phyloP scores from a whole-genome alignment of 768 basidiomycete species.

The Gloeophyllum trabeum region DNA sequence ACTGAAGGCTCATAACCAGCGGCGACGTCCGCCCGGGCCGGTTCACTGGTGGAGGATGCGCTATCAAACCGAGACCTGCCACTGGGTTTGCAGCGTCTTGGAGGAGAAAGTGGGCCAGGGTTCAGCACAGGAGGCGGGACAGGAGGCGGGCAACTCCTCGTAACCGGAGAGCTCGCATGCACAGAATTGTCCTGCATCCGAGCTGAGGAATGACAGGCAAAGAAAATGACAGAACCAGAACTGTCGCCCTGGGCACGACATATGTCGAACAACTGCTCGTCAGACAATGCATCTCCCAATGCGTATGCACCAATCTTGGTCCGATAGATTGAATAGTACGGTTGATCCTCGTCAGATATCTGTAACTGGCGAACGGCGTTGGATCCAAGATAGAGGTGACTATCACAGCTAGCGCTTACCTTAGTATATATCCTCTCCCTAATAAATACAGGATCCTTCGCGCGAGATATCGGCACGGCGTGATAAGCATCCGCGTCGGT shows the following conservation, averaged over 20 bases:
- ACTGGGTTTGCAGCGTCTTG: conserved; percentile 33
- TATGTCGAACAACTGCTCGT: conserved; percentile 60
- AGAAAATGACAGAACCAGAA: conserved; percentile 74
- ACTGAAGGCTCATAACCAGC: conserved; percentile 61
- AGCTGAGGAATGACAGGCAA: conserved; percentile 59
- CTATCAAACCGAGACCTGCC: conserved; percentile 57
- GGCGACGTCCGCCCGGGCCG: conserved; percentile 33
- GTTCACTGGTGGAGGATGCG: conserved; percentile 60
- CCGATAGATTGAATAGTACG: conserved; percentile 69
- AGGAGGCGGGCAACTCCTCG: conserved; percentile 41
- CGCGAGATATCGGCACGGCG: conserved; percentile 59
- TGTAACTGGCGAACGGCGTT: conserved; percentile 37
- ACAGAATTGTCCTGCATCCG: conserved; percentile 42
- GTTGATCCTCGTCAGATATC: conserved; percentile 77
- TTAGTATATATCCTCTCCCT: conserved; percentile 75
- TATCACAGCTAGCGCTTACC: conserved; percentile 27
- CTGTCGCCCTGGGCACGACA: conserved; percentile 66
- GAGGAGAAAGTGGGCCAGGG: conserved; percentile 35
- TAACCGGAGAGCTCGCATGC: conserved; percentile 22
- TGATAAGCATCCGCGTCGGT: conserved; percentile 67
- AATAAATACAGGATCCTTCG: conserved; percentile 54
- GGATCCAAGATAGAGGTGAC: conserved; percentile 5
- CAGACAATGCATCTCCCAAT: conserved; percentile 59
- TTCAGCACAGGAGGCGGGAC: conserved; percentile 29
- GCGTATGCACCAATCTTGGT: conserved; percentile 79